phyloP scores from a whole-genome alignment of 495 filamentous ascomycete genomes.

The Penicillium roqueforti region DNA sequence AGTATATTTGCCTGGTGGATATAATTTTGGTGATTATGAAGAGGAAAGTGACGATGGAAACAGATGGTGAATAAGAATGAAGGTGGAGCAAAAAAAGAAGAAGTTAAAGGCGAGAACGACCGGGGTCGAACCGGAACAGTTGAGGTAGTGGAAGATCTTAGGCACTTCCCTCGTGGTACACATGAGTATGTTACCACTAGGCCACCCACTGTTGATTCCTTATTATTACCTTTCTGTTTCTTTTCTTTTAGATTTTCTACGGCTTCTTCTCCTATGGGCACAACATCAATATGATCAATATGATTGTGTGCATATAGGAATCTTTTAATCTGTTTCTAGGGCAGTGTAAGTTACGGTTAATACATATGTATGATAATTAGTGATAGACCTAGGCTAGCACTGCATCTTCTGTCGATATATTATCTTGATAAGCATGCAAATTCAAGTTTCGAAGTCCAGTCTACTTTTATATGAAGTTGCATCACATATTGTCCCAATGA shows the following conservation, averaged over 20 bases:
- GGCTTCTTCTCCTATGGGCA: no score
- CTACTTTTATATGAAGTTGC: background rate
- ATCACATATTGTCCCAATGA: background rate
- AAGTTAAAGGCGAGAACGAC: background rate
- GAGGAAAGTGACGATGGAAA: background rate
- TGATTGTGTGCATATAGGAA: no score
- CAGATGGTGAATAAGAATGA: no score
- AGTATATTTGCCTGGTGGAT: background rate
- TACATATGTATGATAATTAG: background rate
- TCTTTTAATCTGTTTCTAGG: background rate
- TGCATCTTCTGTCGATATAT: background rate
- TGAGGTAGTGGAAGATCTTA: background rate
- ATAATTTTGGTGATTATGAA: background rate
- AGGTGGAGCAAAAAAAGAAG: background rate
- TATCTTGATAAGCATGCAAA: background rate
- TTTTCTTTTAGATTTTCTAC: background rate
- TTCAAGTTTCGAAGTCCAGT: background rate
- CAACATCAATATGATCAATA: no score
- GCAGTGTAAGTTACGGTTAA: background rate
- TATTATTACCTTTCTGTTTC: background rate
- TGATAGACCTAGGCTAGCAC: background rate
- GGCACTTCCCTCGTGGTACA: conserved; percentile 4
- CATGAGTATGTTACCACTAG: background rate
- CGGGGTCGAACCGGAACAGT: background rate
- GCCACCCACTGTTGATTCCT: background rate